A percentile compares a stretch with the other conserved stretches of the same genome.
These are phyloP conservation scores for Yamadazyma buinensis DNA, from an alignment of 1,139 yeast species.

Conservation along the genomic window DNA sequence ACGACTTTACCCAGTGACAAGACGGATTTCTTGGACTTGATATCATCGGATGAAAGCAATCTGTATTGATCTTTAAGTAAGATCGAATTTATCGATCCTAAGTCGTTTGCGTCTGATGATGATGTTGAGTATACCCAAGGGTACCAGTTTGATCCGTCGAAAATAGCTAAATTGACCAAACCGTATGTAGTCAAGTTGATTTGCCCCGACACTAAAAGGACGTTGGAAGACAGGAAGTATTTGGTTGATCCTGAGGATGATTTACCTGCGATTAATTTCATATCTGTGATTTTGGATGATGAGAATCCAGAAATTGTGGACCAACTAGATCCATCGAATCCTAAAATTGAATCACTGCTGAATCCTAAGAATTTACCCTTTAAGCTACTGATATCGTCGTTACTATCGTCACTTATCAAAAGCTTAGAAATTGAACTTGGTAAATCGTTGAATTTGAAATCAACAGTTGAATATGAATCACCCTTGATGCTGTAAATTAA, in stretches of 20 bases:
- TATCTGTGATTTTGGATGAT: conserved; percentile 33
- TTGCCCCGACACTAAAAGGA: conserved; percentile 62
- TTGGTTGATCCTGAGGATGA: conserved; percentile 19
- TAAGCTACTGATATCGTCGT: conserved; percentile 28
- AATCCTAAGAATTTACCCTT: conserved; percentile 51
- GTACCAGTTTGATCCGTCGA: conserved; percentile 66
- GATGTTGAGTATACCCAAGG: conserved; percentile 53
- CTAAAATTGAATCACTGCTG: conserved; percentile 49
- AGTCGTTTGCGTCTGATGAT: conserved; percentile 12
- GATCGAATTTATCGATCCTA: conserved; percentile 33
- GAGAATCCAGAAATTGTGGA: conserved; percentile 29
- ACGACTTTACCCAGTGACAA: conserved; percentile 71
- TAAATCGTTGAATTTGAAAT: conserved; percentile 19
- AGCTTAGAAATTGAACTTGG: conserved; percentile 41
- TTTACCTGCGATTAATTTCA: conserved; percentile 34
- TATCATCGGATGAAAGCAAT: conserved; percentile 37
- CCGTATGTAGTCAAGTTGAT: conserved; percentile 54
- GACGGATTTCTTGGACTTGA: conserved; percentile 17
- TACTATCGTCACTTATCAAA: conserved; percentile 46
- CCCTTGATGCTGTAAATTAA: conserved; percentile 51
- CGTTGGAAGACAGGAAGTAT: conserved; percentile 40
- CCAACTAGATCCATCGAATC: conserved; percentile 51
- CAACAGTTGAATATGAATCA: conserved; percentile 19
- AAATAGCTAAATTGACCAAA: conserved; percentile 61
- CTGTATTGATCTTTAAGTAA: conserved; percentile 35